Evolutionary conservation across 768 basidiomycete species (phyloP).

Genomic region (Hypsizygus marmoreus): DNA sequence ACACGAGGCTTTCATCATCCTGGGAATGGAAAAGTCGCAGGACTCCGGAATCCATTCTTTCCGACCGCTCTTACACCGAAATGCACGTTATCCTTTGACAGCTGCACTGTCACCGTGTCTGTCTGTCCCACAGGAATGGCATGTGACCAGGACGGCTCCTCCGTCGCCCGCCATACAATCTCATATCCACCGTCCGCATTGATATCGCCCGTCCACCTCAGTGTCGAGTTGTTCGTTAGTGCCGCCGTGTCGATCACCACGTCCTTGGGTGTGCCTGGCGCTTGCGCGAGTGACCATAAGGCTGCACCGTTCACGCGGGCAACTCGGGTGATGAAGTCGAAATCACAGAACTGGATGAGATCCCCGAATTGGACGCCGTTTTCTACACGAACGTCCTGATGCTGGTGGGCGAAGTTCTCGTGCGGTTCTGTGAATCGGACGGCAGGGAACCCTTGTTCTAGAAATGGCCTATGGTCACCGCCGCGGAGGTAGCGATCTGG

Average conservation of each 20-base stretch:
- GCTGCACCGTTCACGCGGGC: constrained; percentile 54
- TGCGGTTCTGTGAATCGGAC: constrained; percentile 59
- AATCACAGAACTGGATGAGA: constrained; percentile 53
- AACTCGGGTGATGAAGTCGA: constrained; percentile 52
- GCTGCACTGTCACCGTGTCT: constrained; percentile 37
- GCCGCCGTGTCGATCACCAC: constrained; percentile 45
- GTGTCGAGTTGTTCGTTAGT: constrained; percentile 56
- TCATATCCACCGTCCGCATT: constrained; percentile 48
- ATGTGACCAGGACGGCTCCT: constrained; percentile 49
- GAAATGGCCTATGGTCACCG: constrained; percentile 56
- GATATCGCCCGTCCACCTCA: constrained; percentile 45
- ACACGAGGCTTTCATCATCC: too few relatives aligned
- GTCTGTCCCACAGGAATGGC: constrained; percentile 50
- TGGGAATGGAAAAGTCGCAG: constrained; percentile 41
- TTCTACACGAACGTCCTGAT: constrained; percentile 54
- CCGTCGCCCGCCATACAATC: constrained; percentile 51
- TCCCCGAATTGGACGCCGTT: constrained; percentile 59
- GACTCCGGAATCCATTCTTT: constrained; percentile 52
- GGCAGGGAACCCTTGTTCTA: constrained; percentile 50
- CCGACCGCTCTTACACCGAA: constrained; percentile 53
- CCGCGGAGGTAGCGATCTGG: constrained; percentile 57
- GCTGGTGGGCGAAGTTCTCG: constrained; percentile 60
- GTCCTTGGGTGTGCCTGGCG: constrained; percentile 54
- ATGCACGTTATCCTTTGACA: constrained; percentile 55
- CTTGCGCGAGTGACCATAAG: constrained; percentile 57